Percentiles rank a stretch among this genome's conserved stretches.
phyloP scores from a whole-genome alignment of 2,329 filamentous ascomycete genomes.

The Sporothrix curviconia region DNA sequence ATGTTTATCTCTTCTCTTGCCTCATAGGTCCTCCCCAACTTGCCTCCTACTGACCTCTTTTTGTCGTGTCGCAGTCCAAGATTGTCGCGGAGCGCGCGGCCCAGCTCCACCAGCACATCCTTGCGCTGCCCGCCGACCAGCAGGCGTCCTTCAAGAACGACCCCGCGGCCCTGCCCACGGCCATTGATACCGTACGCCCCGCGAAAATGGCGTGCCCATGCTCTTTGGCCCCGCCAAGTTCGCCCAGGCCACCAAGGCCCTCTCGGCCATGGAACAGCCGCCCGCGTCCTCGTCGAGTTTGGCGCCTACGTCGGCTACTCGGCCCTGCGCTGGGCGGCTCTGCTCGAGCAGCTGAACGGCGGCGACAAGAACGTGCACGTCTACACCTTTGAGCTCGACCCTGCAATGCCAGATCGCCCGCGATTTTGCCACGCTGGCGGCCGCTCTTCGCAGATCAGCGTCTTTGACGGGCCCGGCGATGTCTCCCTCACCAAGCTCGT shows the following conservation, averaged over 20 bases:
- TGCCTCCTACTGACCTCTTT: background rate
- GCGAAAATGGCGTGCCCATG: conserved; percentile 26
- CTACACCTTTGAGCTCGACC: conserved; percentile 32
- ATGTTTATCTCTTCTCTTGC: background rate
- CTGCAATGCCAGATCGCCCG: conserved; percentile 25
- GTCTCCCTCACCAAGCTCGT: conserved; percentile 26
- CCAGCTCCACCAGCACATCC: conserved; percentile 14
- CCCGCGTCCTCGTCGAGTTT: conserved; percentile 31
- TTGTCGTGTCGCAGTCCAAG: background rate
- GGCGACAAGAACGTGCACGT: conserved; percentile 23
- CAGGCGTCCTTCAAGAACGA: conserved; percentile 19
- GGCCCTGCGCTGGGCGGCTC: conserved; percentile 28
- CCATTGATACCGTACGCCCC: conserved; percentile 29
- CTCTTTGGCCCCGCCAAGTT: conserved; percentile 28
- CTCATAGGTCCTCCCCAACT: too few species aligned
- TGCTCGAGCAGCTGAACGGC: conserved; percentile 21
- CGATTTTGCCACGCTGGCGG: conserved; percentile 30
- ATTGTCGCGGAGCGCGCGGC: conserved; percentile 9
- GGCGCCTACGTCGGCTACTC: conserved; percentile 32
- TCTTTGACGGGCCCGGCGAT: conserved; percentile 28
- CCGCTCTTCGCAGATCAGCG: conserved; percentile 26
- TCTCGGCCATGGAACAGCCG: conserved; percentile 22
- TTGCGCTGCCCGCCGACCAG: conserved; percentile 13
- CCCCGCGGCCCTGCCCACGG: conserved; percentile 24
- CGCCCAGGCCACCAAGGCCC: conserved; percentile 19